Conservation (phyloP, 139 green algal genomes). For the Haematococcus sp. region DNA sequence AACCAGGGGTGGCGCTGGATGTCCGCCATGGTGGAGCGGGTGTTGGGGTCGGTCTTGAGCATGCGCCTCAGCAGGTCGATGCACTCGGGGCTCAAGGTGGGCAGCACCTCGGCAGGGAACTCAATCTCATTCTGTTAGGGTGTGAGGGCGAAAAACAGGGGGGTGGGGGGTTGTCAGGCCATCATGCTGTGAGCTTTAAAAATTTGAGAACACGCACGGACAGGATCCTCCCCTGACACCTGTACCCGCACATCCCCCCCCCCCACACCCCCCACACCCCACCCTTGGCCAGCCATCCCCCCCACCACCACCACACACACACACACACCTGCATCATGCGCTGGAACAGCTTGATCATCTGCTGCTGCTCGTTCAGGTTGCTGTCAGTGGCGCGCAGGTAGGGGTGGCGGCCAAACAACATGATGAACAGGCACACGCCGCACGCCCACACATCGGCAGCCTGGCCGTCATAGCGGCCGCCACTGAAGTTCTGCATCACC, state of each 20-base stretch:
- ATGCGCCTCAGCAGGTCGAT: slow-evolving; percentile 42
- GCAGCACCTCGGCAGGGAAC: slow-evolving; percentile 11
- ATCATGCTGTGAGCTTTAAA: background rate
- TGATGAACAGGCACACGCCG: slow-evolving; percentile 65
- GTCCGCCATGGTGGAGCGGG: slow-evolving; percentile 33
- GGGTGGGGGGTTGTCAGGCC: background rate
- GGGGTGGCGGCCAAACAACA: slow-evolving; percentile 59
- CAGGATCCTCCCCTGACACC: background rate
- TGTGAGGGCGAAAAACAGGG: background rate
- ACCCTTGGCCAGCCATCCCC: no score
- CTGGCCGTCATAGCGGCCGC: slow-evolving; percentile 40
- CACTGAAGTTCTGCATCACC: slow-evolving; percentile 49
- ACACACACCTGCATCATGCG: slow-evolving; percentile 17
- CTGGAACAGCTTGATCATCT: slow-evolving; percentile 38
- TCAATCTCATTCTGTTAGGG: slow-evolving; percentile 7
- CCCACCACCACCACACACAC: no score
- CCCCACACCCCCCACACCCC: background rate
- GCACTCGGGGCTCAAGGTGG: slow-evolving; percentile 22
- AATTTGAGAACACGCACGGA: background rate
- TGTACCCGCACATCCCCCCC: no score
- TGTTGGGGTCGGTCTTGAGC: slow-evolving; percentile 28
- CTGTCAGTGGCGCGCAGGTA: slow-evolving; percentile 35
- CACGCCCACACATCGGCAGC: slow-evolving; percentile 61
- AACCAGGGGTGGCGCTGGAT: slow-evolving; percentile 57
- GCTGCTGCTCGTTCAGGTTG: slow-evolving; percentile 23